Percentiles rank a stretch among this genome's conserved stretches.
These are phyloP conservation scores for Fusarium mundagurra DNA, from an alignment of 2,329 filamentous ascomycete species.

Conservation along the genomic window DNA sequence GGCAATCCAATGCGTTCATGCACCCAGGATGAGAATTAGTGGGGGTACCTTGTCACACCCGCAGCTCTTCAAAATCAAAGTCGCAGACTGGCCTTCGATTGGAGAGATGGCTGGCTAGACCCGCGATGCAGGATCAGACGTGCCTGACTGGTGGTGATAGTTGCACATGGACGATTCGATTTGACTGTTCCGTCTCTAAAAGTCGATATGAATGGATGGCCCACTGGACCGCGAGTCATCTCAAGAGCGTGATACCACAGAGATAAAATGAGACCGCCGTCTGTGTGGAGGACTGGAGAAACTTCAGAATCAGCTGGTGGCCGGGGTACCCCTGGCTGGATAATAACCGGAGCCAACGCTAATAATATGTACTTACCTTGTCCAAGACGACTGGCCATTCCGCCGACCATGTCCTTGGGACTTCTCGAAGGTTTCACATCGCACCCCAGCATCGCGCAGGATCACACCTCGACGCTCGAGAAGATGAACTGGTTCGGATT, in stretches of 20 bases:
- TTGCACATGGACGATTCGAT: background rate
- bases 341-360: slow-evolving; percentile 28
- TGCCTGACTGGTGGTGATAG: slow-evolving; percentile 15
- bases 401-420: slow-evolving; percentile 46
- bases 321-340: slow-evolving; percentile 21
- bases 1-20: slow-evolving; percentile 39
- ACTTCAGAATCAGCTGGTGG: slow-evolving; percentile 40
- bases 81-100: slow-evolving; percentile 6
- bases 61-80: slow-evolving; percentile 11
- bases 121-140: slow-evolving; percentile 22
- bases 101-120: slow-evolving; percentile 14
- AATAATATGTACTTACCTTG: slow-evolving; percentile 35
- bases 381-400: slow-evolving; percentile 36
- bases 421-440: slow-evolving; percentile 46
- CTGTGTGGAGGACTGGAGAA: slow-evolving; percentile 30
- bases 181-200: background rate
- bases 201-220: slow-evolving; percentile 28
- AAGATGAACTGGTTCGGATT: slow-evolving; percentile 38
- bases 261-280: slow-evolving; percentile 27
- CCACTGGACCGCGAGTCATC: slow-evolving; percentile 41
- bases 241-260: slow-evolving; percentile 22
- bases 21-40: slow-evolving; percentile 24
- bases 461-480: slow-evolving; percentile 40
- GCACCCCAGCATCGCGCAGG: slow-evolving; percentile 41
- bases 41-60: slow-evolving; percentile 23